phyloP scores from a whole-genome alignment of 2,329 filamentous ascomycete species.

The Aspergillus cejpii region DNA sequence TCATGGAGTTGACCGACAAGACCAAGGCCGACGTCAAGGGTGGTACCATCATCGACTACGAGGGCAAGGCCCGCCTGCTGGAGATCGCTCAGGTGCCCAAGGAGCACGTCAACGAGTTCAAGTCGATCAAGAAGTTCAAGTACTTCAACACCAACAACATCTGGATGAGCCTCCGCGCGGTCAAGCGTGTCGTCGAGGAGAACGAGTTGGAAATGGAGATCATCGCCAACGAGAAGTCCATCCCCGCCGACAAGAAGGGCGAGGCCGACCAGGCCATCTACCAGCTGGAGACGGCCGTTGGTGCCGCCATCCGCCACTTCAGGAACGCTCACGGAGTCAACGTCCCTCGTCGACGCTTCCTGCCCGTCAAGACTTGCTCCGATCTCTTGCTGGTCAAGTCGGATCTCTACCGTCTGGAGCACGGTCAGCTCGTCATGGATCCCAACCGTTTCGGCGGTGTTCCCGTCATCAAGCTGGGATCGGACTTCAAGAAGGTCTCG shows the following conservation, averaged over 20 bases:
- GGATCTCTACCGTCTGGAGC: slow-evolving; percentile 96
- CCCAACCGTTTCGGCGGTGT: slow-evolving; percentile 92
- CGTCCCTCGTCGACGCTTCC: slow-evolving; percentile 92
- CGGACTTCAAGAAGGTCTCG: slow-evolving; percentile 99
- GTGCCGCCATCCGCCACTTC: slow-evolving; percentile 98
- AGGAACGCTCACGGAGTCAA: slow-evolving; percentile 98
- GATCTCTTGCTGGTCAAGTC: slow-evolving; percentile 99
- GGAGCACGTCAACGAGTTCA: slow-evolving; percentile 99
- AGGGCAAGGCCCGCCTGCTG: slow-evolving; percentile 89
- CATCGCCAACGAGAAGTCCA: slow-evolving; percentile 98
- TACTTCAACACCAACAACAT: slow-evolving; percentile 99
- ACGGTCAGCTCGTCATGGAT: slow-evolving; percentile 96
- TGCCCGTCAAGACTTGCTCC: slow-evolving; percentile 99
- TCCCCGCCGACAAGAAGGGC: slow-evolving; percentile 98
- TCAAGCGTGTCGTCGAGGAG: slow-evolving; percentile 98
- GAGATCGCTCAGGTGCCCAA: slow-evolving; percentile 99
- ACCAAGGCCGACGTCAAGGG: slow-evolving; percentile 99
- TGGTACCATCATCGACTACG: slow-evolving; percentile 99
- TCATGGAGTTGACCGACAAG: slow-evolving; percentile 99
- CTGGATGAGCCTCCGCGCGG: slow-evolving; percentile 95
- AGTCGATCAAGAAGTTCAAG: slow-evolving; percentile 99
- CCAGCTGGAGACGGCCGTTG: slow-evolving; percentile 97
- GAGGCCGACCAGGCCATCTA: slow-evolving; percentile 96
- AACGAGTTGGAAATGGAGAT: slow-evolving; percentile 99
- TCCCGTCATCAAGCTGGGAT: slow-evolving; percentile 95